These are phyloP conservation scores for Knufia petricola DNA, from an alignment of 2,329 filamentous ascomycete genomes.

Conservation along the genomic window DNA sequence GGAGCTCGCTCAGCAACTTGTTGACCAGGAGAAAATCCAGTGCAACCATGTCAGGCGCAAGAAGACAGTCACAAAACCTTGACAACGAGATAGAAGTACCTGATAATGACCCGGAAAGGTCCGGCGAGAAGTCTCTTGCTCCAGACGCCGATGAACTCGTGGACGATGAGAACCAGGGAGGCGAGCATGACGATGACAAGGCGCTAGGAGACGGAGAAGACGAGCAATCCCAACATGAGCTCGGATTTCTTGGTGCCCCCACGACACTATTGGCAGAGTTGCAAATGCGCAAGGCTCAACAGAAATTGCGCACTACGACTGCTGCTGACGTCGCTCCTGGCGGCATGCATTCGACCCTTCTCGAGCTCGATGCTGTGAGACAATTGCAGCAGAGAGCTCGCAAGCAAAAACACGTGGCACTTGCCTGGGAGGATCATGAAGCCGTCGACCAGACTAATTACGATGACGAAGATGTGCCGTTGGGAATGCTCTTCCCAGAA, in stretches of 20 bases:
- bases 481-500: conserved; percentile 65
- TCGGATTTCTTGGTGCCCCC: conserved; percentile 57
- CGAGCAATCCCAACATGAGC: conserved; percentile 30
- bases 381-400: conserved; percentile 71
- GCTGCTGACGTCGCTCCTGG: conserved; percentile 54
- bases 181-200: conserved; percentile 21
- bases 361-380: conserved; percentile 83
- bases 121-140: conserved; percentile 17
- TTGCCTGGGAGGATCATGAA: conserved; percentile 76
- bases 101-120: conserved; percentile 19
- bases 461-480: conserved; percentile 74
- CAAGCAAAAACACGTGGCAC: conserved; percentile 63
- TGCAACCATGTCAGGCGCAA: conserved; percentile 17
- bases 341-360: conserved; percentile 81
- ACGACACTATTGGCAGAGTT: conserved; percentile 89
- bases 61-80: conserved; percentile 6
- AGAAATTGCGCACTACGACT: conserved; percentile 67
- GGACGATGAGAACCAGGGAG: conserved; percentile 6
- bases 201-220: conserved; percentile 40
- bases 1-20: conserved; percentile 26
- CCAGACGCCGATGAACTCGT: conserved; percentile 20
- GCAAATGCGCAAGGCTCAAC: conserved; percentile 79
- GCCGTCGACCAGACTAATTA: conserved; percentile 44
- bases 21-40: conserved; percentile 18
- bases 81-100: conserved; percentile 14